A percentile compares a stretch with the other conserved stretches of the same genome.
These are phyloP conservation scores for Erysimum cheiranthoides DNA, from an alignment of 345 rosid species.

Conservation along the genomic window DNA sequence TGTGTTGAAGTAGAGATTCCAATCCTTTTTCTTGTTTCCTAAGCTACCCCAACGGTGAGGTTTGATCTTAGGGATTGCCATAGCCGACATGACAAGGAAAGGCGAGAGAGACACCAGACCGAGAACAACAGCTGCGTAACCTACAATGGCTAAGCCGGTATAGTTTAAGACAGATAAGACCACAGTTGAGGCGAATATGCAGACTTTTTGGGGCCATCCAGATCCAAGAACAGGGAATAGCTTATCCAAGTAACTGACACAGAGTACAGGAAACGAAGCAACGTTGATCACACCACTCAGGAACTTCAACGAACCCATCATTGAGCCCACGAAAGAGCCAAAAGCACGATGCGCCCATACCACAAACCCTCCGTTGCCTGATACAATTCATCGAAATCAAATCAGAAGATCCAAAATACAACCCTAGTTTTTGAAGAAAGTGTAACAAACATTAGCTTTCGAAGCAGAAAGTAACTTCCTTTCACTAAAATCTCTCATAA, in stretches of 20 bases:
- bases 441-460: not conserved
- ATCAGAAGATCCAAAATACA: not conserved
- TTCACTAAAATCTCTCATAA: not conserved
- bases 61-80: slow-evolving; percentile 72
- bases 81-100: slow-evolving; percentile 65
- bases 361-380: slow-evolving; percentile 85
- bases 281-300: slow-evolving; percentile 82
- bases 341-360: slow-evolving; percentile 83
- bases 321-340: slow-evolving; percentile 70
- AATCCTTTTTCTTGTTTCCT: slow-evolving; percentile 66
- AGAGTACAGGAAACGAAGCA: slow-evolving; percentile 76
- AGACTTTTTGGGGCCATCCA: slow-evolving; percentile 63
- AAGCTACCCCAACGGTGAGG: slow-evolving; percentile 76
- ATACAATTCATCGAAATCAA: slow-evolving; percentile 2
- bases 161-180: slow-evolving; percentile 68
- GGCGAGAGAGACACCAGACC: slow-evolving; percentile 78
- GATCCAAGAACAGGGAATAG: slow-evolving; percentile 52
- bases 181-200: slow-evolving; percentile 51
- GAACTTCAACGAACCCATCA: slow-evolving; percentile 87
- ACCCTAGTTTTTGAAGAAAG: not conserved
- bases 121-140: slow-evolving; percentile 70
- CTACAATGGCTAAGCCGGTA: slow-evolving; percentile 73
- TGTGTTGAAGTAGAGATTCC: slow-evolving; percentile 87
- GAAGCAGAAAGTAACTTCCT: slow-evolving; percentile 33
- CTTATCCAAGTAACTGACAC: slow-evolving; percentile 67